Percentiles rank a stretch among this genome's conserved stretches.
phyloP scores from a whole-genome alignment of 345 rosid genomes.

The Lepidium aucheri region DNA sequence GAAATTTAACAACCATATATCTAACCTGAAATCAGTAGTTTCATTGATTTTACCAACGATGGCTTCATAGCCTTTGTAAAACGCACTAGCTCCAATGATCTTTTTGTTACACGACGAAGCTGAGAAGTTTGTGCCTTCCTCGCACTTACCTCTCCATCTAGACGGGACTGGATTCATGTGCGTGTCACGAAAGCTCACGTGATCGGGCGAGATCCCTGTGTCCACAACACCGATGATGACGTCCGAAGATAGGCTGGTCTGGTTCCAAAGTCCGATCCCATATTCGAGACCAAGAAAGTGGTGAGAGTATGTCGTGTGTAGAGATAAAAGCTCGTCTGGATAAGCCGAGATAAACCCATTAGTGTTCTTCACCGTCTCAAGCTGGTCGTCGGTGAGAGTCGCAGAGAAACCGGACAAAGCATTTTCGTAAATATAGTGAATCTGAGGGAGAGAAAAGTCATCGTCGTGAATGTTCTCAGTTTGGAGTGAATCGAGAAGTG shows the following conservation, averaged over 20 bases:
- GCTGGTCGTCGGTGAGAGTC: constrained; percentile 44
- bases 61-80: constrained; percentile 52
- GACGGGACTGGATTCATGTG: constrained; percentile 52
- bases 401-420: constrained; percentile 65
- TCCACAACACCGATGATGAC: constrained; percentile 62
- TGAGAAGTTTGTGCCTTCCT: constrained; percentile 56
- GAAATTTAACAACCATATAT: not conserved
- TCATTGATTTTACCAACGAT: constrained; percentile 37
- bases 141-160: constrained; percentile 69
- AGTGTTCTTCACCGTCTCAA: constrained; percentile 35
- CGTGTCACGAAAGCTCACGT: constrained; percentile 51
- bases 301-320: constrained; percentile 60
- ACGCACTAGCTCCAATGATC: constrained; percentile 66
- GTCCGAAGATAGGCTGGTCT: constrained; percentile 36
- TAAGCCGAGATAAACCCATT: constrained; percentile 51
- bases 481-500: constrained; percentile 25
- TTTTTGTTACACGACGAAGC: constrained; percentile 54
- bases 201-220: constrained; percentile 81
- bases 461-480: constrained; percentile 17
- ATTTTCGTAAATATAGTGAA: constrained; percentile 48
- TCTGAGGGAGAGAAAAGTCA: constrained; percentile 27
- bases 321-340: constrained; percentile 48
- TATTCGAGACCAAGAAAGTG: constrained; percentile 54
- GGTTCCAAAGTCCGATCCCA: constrained; percentile 51
- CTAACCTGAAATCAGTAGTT: constrained; percentile 41